Evolutionary conservation across 1,284 basidiomycete genomes (phyloP), one percentile per base, ranked within the genome.

Genomic region (Cutaneotrichosporon dermatis): DNA sequence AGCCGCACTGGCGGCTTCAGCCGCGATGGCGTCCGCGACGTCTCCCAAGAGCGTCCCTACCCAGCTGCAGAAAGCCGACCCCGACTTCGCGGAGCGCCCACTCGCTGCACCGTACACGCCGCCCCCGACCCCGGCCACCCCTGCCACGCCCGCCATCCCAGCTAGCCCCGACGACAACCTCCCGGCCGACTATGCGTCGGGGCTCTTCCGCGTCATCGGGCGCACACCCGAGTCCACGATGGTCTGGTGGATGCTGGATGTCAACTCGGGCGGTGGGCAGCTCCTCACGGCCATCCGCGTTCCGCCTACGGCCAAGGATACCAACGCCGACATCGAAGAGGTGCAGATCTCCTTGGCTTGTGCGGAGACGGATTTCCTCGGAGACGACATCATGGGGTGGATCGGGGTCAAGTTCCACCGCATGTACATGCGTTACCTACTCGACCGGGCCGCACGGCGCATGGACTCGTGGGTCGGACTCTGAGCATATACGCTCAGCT

Each of bases 391-490:
- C n/a, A 0, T n/a, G 1, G 42, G 25, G 15, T 16, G 8, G 35
- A 15, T 11, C 34, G 12, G 49, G 33, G 43, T n/a, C 16, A 13
- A 10, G 34, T 59, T 59, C 45, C 57, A 59, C 36, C 15, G 35
- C 15, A 44, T 51, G 48, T 59, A 59, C 16, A 35, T 49, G 34
- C 52, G 46, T 15, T 59, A 40, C 57, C 45, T 59, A 4, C 6
- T 59, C 36, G 57, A 59, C 35, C 52, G 57, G 6, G 57, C 57
- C 9, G 50, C 50, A 2, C 11, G 3, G 11, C 37, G 37, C 25
- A 39, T 51, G 16, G 50, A 51, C 12, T 8, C 12, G 46, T 49
- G 46, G 46, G 46, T 25, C 3, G 9, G 25, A 25, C 25, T 25
- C 25, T 25, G 25, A 25, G 25, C 25, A 25, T 25, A 25, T 25